Conservation (phyloP, 306 rosid species). For the Alnus glutinosa region DNA sequence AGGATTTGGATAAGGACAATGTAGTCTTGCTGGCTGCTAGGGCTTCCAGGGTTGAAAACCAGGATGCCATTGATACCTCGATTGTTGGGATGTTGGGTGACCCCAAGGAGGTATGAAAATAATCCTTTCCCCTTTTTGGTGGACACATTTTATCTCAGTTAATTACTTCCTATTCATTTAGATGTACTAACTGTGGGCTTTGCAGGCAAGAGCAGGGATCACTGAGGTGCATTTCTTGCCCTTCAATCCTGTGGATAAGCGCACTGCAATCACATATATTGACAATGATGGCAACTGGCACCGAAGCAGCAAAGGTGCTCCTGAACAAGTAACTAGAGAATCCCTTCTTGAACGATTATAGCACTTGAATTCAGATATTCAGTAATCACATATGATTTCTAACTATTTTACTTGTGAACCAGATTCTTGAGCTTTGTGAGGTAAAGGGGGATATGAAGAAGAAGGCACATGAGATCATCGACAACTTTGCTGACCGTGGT, state of each 20-base stretch:
- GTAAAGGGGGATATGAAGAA: constrained; percentile 55
- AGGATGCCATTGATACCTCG: constrained; percentile 89
- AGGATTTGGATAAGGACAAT: constrained; percentile 48
- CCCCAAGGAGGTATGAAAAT: constrained; percentile 72
- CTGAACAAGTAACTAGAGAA: constrained; percentile 66
- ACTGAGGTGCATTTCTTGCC: constrained; percentile 89
- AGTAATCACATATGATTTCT: constrained; percentile 5
- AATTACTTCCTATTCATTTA: constrained; percentile 2
- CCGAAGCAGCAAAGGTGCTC: constrained; percentile 92
- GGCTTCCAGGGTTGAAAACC: constrained; percentile 85
- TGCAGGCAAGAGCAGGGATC: constrained; percentile 87
- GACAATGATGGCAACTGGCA: constrained; percentile 67
- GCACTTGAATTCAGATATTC: neutral
- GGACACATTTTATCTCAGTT: constrained; percentile 6
- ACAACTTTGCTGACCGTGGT: constrained; percentile 71
- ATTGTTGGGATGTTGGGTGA: constrained; percentile 81
- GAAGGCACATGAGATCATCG: constrained; percentile 64
- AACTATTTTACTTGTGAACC: constrained; percentile 8
- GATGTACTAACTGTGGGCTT: constrained; percentile 7
- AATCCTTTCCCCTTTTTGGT: neutral
- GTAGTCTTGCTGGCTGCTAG: constrained; percentile 68
- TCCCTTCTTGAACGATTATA: neutral
- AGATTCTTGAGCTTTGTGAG: constrained; percentile 81
- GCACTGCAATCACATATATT: constrained; percentile 83
- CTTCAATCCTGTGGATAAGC: constrained; percentile 86